These are phyloP conservation scores for Talaromyces sp. DNA, from an alignment of 2,329 filamentous ascomycete genomes.

Conservation along the genomic window DNA sequence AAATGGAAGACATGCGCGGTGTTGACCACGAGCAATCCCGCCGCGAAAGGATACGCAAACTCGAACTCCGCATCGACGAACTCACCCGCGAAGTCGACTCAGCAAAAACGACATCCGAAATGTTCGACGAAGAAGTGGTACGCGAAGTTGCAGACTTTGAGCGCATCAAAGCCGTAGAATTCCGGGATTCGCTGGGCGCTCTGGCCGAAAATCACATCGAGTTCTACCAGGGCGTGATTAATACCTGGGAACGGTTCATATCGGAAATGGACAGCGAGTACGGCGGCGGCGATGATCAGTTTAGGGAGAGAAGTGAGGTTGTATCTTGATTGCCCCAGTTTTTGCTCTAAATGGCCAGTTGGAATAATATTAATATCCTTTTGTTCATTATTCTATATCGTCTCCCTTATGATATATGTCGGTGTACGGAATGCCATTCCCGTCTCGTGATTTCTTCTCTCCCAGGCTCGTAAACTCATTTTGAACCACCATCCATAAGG, in stretches of 20 bases:
- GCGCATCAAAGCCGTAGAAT: constrained; percentile 90
- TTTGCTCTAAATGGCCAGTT: background rate
- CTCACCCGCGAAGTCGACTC: constrained; percentile 84
- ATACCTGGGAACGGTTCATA: constrained; percentile 88
- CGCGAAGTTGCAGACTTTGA: constrained; percentile 93
- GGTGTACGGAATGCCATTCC: background rate
- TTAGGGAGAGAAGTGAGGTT: constrained; percentile 22
- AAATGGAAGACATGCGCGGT: constrained; percentile 93
- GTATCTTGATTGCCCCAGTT: constrained; percentile 15
- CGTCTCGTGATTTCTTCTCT: background rate
- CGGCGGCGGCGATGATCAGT: constrained; percentile 25
- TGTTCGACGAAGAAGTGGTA: constrained; percentile 94
- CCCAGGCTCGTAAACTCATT: background rate
- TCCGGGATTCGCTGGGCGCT: constrained; percentile 78
- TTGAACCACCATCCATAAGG: background rate
- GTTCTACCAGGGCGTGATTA: constrained; percentile 76
- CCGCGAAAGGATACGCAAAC: constrained; percentile 78
- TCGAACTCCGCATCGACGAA: constrained; percentile 89
- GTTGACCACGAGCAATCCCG: constrained; percentile 93
- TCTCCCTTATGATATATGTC: background rate
- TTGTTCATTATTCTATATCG: background rate
- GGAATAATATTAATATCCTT: constrained; percentile 4
- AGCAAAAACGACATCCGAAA: constrained; percentile 79
- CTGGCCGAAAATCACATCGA: constrained; percentile 80
- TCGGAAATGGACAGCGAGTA: constrained; percentile 73